phyloP scores from a whole-genome alignment of 257 asterid species.

The Nicotiana undulata region DNA sequence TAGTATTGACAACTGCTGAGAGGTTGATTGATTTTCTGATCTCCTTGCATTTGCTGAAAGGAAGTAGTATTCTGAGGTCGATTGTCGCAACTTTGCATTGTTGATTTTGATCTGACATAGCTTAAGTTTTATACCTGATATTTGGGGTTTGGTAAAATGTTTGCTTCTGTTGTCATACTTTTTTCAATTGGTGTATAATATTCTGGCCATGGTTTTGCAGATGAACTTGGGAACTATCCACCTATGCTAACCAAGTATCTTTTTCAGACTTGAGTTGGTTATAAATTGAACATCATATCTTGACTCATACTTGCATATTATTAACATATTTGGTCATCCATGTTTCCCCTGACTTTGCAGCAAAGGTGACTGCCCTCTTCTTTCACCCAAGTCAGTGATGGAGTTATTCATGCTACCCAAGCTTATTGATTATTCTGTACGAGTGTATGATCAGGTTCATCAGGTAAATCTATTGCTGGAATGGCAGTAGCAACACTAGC shows the following conservation, averaged over 20 bases:
- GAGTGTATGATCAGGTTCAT: conserved; percentile 46
- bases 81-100: background rate
- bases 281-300: too few species aligned
- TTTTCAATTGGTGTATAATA: background rate
- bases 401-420: conserved; percentile 7
- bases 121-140: background rate
- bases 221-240: background rate
- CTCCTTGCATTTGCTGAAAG: too few species aligned
- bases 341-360: too few species aligned
- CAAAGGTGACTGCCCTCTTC: conserved; percentile 36
- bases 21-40: too few species aligned
- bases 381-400: background rate
- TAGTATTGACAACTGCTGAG: too few species aligned
- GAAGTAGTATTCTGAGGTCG: background rate
- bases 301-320: too few species aligned
- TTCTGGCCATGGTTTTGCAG: background rate
- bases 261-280: conserved; percentile 4
- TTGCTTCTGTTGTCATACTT: background rate
- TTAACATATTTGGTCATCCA: too few species aligned
- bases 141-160: background rate
- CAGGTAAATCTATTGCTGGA: conserved; percentile 69
- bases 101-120: background rate
- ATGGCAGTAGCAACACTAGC: conserved; percentile 38
- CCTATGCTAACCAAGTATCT: background rate
- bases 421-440: conserved; percentile 2